A percentile compares a stretch with the other conserved stretches of the same genome.
Conservation (phyloP, 2,329 filamentous ascomycete genomes). For the Fusarium newnesense region DNA sequence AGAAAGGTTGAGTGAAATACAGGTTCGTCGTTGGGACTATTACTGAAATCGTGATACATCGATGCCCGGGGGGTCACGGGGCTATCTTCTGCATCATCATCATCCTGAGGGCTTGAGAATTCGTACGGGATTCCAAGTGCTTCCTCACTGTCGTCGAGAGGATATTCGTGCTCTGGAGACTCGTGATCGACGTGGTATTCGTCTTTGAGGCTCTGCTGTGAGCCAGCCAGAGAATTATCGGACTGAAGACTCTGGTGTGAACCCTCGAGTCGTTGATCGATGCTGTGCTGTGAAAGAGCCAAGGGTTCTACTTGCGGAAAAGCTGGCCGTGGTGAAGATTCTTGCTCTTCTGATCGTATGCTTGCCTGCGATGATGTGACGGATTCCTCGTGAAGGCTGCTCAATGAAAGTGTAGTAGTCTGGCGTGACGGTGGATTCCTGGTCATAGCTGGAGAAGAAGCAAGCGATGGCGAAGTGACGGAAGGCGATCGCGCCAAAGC, state of each 20-base stretch:
- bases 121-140: constrained; percentile 68
- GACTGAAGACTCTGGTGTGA: constrained; percentile 27
- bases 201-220: constrained; percentile 42
- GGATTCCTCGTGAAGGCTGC: constrained; percentile 42
- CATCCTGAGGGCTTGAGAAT: constrained; percentile 51
- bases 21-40: constrained; percentile 40
- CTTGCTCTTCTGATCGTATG: constrained; percentile 37
- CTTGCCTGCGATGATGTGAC: constrained; percentile 41
- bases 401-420: constrained; percentile 43
- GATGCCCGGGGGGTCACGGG: constrained; percentile 66
- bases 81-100: constrained; percentile 50
- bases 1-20: constrained; percentile 46
- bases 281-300: constrained; percentile 16
- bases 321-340: constrained; percentile 35
- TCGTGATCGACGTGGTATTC: constrained; percentile 38
- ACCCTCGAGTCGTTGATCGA: constrained; percentile 26
- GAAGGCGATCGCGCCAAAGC: constrained; percentile 67
- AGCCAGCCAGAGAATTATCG: constrained; percentile 35
- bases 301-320: constrained; percentile 21
- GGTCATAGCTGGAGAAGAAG: constrained; percentile 64
- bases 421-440: constrained; percentile 50
- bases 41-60: constrained; percentile 52
- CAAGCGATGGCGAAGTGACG: constrained; percentile 54
- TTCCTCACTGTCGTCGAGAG: constrained; percentile 63
- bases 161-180: constrained; percentile 38